Conservation (phyloP, 345 rosid species). For the Boechera stricta region DNA sequence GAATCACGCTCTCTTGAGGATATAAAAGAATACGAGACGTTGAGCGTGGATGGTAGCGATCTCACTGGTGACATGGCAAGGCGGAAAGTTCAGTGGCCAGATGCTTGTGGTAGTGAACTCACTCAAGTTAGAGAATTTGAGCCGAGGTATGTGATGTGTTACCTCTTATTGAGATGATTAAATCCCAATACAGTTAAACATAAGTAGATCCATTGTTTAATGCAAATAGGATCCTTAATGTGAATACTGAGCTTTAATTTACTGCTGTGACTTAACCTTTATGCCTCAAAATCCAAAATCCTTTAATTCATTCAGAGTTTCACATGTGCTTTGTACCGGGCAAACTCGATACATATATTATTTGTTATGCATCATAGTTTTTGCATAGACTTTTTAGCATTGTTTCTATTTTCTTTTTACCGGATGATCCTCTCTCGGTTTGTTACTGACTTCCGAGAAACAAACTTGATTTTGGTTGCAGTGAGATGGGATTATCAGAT, state of each 20-base stretch:
- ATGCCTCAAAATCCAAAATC: not conserved
- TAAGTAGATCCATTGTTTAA: not conserved
- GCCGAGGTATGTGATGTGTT: conserved; percentile 69
- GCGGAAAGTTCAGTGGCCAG: conserved; percentile 96
- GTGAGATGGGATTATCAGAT: conserved; percentile 47
- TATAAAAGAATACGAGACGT: conserved; percentile 48
- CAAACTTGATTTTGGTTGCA: conserved; percentile 32
- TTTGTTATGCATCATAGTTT: not conserved
- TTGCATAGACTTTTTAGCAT: not conserved
- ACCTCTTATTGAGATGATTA: conserved; percentile 5
- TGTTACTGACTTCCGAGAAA: not conserved
- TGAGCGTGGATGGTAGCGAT: conserved; percentile 53
- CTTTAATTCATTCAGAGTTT: not conserved
- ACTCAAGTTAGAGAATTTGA: conserved; percentile 91
- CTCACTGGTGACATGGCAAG: conserved; percentile 54
- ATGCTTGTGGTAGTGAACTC: conserved; percentile 89
- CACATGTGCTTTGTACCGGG: not conserved
- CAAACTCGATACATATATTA: not conserved
- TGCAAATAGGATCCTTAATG: not conserved
- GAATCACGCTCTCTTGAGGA: conserved; percentile 50
- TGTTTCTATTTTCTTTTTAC: not conserved
- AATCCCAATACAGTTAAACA: not conserved
- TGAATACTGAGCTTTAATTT: conserved; percentile 3
- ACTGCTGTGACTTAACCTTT: not conserved
- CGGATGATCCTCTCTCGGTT: not conserved